Conservation (phyloP, 2,329 filamentous ascomycete species). For the Exophiala bonariae region DNA sequence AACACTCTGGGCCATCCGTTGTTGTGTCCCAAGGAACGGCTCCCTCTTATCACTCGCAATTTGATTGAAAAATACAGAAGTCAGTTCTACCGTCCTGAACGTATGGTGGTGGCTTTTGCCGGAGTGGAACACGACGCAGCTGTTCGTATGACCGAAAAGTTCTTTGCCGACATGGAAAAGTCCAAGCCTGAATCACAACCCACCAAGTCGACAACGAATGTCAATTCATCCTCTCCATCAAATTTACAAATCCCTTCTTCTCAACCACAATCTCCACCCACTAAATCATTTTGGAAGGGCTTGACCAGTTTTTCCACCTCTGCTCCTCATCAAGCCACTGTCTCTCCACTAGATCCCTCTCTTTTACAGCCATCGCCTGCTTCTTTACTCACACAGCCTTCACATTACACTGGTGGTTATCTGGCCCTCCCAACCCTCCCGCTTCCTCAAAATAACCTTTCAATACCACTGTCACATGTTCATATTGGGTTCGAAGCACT, state of each 20-base stretch:
- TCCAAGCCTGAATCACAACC: constrained; percentile 27
- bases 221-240: not conserved
- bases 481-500: constrained; percentile 95
- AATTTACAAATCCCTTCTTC: constrained; percentile 30
- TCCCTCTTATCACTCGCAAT: constrained; percentile 70
- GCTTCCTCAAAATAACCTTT: constrained; percentile 72
- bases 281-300: constrained; percentile 84
- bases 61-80: constrained; percentile 78
- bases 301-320: constrained; percentile 85
- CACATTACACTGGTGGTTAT: constrained; percentile 93
- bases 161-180: constrained; percentile 86
- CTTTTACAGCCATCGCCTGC: constrained; percentile 43
- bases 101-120: constrained; percentile 93
- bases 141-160: constrained; percentile 74
- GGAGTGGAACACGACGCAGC: constrained; percentile 82
- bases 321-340: constrained; percentile 61
- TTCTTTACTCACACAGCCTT: constrained; percentile 62
- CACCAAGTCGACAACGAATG: constrained; percentile 2
- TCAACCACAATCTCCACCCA: constrained; percentile 45
- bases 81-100: constrained; percentile 82
- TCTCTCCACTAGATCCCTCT: constrained; percentile 53
- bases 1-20: constrained; percentile 95
- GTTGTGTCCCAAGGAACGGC: constrained; percentile 81
- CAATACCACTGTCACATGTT: constrained; percentile 84
- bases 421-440: constrained; percentile 80